Conservation (phyloP, 257 asterid genomes). For the Primulina eburnea region DNA sequence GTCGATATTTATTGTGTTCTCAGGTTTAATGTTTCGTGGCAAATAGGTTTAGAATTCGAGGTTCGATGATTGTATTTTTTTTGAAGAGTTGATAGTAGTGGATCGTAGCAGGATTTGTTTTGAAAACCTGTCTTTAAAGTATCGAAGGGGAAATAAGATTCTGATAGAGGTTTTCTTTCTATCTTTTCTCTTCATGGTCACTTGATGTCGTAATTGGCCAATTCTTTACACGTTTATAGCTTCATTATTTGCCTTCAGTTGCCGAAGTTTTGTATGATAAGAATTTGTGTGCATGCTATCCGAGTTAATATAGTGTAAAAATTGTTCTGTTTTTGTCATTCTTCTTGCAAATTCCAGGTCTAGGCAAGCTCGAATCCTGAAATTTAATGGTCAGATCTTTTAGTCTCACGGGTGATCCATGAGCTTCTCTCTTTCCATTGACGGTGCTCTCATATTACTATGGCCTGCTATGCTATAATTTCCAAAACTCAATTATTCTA, state of each 20-base stretch:
- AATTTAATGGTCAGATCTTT: no score
- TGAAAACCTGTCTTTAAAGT: constrained; percentile 14
- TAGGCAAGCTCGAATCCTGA: neutral
- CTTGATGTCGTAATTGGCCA: constrained; percentile 28
- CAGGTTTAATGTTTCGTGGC: constrained; percentile 44
- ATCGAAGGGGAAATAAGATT: constrained; percentile 21
- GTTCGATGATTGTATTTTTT: constrained; percentile 18
- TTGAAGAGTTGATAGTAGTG: constrained; percentile 27
- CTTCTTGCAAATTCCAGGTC: neutral
- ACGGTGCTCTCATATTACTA: neutral
- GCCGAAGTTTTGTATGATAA: constrained; percentile 5
- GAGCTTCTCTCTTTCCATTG: neutral
- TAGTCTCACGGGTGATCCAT: neutral
- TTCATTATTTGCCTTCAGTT: neutral
- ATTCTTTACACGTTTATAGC: constrained; percentile 13
- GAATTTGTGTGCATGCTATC: neutral
- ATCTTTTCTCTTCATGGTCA: constrained; percentile 7
- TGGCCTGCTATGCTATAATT: neutral
- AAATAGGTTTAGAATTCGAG: constrained; percentile 26
- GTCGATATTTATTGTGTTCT: constrained; percentile 21
- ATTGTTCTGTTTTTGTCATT: neutral
- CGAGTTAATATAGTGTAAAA: constrained; percentile 6
- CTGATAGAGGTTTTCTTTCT: constrained; percentile 12
- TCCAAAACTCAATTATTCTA: neutral
- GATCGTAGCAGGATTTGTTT: constrained; percentile 29